Conservation (phyloP, 164 flowering plant genomes). For the Vitis rupestris region DNA sequence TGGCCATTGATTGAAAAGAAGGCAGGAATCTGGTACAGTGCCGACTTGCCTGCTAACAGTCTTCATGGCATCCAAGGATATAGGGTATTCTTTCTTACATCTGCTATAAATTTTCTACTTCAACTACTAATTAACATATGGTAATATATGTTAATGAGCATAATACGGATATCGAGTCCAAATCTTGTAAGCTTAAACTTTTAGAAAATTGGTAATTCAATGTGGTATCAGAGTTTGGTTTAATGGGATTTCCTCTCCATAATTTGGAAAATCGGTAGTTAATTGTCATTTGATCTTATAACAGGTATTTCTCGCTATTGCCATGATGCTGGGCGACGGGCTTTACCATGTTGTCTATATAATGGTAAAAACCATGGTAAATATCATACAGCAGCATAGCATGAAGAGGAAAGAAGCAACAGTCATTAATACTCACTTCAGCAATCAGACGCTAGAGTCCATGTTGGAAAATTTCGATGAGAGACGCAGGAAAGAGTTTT, state of each 20-base stretch:
- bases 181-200: neutral
- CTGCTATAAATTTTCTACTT: no score
- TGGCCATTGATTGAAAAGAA: constrained; percentile 41
- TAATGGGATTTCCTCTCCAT: neutral
- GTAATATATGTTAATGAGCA: no score
- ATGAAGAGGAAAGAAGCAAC: neutral
- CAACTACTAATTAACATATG: no score
- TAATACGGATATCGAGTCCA: no score
- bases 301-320: constrained; percentile 45
- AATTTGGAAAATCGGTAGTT: neutral
- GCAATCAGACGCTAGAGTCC: neutral
- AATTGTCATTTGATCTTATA: neutral
- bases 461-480: constrained; percentile 28
- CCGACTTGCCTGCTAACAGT: constrained; percentile 24
- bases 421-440: neutral
- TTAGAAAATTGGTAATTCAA: neutral
- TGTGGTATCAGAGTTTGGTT: no score
- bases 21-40: constrained; percentile 40
- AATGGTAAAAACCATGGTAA: constrained; percentile 16
- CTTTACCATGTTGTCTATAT: constrained; percentile 34
- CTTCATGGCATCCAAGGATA: constrained; percentile 48
- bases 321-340: constrained; percentile 51
- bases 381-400: neutral
- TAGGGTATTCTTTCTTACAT: constrained; percentile 17
- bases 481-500: constrained; percentile 29